phyloP scores from a whole-genome alignment of 306 rosid species.

The Alnus rubra region DNA sequence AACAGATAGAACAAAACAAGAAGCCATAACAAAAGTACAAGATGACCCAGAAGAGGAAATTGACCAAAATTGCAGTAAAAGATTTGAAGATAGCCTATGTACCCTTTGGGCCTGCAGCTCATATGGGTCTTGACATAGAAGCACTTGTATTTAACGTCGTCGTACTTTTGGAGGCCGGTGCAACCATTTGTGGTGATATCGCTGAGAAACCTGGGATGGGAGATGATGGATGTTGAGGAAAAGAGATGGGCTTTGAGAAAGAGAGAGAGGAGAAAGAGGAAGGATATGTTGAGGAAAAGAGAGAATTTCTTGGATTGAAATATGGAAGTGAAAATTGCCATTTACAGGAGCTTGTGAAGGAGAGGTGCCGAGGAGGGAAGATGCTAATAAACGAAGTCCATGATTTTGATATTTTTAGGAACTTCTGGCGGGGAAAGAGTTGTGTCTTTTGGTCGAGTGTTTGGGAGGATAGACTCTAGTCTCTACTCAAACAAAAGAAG shows the following conservation, averaged over 20 bases:
- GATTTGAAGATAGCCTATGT: conserved; percentile 65
- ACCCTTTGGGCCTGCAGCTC: conserved; percentile 61
- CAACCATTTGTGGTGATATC: conserved; percentile 42
- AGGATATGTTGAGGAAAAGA: conserved; percentile 46
- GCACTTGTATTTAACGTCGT: conserved; percentile 51
- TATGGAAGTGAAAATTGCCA: conserved; percentile 36
- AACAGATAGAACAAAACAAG: conserved; percentile 67
- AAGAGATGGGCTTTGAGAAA: conserved; percentile 25
- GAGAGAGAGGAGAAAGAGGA: conserved; percentile 39
- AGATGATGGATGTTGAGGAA: conserved; percentile 15
- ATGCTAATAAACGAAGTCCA: neutral
- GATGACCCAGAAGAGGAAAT: conserved; percentile 44
- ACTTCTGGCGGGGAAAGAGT: neutral
- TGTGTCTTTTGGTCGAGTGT: neutral
- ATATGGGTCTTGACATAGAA: conserved; percentile 38
- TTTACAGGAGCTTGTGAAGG: conserved; percentile 3
- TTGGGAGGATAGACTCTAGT: neutral
- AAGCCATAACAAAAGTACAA: conserved; percentile 58
- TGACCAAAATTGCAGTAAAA: conserved; percentile 60
- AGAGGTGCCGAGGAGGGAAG: neutral
- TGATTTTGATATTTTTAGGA: neutral
- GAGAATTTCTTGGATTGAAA: conserved; percentile 28
- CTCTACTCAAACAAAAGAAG: neutral
- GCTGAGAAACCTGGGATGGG: conserved; percentile 17
- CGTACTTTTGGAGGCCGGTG: conserved; percentile 34